Base-by-base conservation (phyloP, 2,329 filamentous ascomycete species). In the Exophiala lecanii-corni region DNA sequence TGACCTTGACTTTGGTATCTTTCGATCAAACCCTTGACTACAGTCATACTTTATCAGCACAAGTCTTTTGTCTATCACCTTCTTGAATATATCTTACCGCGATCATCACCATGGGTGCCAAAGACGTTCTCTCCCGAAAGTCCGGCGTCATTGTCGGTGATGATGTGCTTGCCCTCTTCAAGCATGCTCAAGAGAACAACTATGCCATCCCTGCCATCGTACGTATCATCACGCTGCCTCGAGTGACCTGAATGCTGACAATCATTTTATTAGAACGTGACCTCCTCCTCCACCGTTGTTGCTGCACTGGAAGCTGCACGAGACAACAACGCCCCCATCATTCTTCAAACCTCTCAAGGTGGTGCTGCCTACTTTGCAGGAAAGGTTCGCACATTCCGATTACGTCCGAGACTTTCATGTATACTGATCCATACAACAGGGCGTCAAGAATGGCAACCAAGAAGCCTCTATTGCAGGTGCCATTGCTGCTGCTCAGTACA, bases 281-380 rank as follows among this genome's bases (percentile, higher is more conserved):
- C 91, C 59, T 94, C 89, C 31, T 94, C 86, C 51, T 95, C 88
- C 52, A 88, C 84, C 51, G 84, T 81, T 53, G 84, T 96, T 56
- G 82, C 88, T 59, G 73, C 87, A 42, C 88, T 98, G 59, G 92
- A 98, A 78, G 92, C 92, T 65, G 92, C 92, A 59, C 84, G 88
- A 61, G 89, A 97, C 70, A 75, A 81, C 65, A 94, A 94, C 70
- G 78, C 86, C 50, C 92, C 92, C 59, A 83, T 96, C 71, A 85
- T 96, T 70, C 81, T 97, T 57, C 92, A 97, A 75, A 77, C 86
- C 61, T 94, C 86, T 60, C 87, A 97, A 72, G 92, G 92, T 63
- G 89, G 89, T 72, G 85, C 88, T 54, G 89, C 89, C 60, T 94
- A 83, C 79, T 94, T 94, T 65, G 86, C 86, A 59, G 89, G 87